Evolutionary conservation across 441 rosid species (phyloP).

Genomic region (Sinapis alba): DNA sequence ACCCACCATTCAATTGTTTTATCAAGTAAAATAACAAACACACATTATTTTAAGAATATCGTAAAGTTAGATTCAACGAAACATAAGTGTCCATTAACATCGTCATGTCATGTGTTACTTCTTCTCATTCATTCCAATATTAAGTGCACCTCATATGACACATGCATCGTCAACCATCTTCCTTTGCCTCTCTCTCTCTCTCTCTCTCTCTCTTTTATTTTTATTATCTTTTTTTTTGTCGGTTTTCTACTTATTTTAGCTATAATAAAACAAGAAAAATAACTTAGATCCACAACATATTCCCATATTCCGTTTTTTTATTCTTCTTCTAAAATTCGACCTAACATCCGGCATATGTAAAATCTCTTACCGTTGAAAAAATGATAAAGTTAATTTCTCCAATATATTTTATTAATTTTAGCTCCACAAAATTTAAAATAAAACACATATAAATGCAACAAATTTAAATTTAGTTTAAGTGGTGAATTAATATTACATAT

Average conservation of each 20-base stretch:
- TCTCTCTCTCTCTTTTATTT: background rate
- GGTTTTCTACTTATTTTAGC: background rate
- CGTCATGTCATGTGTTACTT: conserved; percentile 39
- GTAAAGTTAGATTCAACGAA: background rate
- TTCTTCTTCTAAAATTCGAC: background rate
- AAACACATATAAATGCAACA: too few species aligned
- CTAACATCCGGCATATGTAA: conserved; percentile 13
- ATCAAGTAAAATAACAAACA: conserved; percentile 22
- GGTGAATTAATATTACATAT: background rate
- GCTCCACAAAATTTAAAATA: too few species aligned
- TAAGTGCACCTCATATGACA: conserved; percentile 16
- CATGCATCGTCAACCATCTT: conserved; percentile 31
- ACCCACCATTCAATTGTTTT: conserved; percentile 15
- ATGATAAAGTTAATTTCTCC: background rate
- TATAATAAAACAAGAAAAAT: background rate
- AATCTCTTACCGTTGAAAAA: background rate
- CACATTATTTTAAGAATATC: background rate
- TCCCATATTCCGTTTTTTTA: background rate
- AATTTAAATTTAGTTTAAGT: background rate
- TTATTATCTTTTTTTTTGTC: background rate
- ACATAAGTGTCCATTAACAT: conserved; percentile 22
- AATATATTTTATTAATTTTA: background rate
- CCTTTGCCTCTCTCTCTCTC: background rate
- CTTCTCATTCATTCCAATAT: conserved; percentile 20
- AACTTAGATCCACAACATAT: background rate